These are phyloP conservation scores for Thielaviopsis euricoi DNA, from an alignment of 2,329 filamentous ascomycete genomes.

Conservation along the genomic window DNA sequence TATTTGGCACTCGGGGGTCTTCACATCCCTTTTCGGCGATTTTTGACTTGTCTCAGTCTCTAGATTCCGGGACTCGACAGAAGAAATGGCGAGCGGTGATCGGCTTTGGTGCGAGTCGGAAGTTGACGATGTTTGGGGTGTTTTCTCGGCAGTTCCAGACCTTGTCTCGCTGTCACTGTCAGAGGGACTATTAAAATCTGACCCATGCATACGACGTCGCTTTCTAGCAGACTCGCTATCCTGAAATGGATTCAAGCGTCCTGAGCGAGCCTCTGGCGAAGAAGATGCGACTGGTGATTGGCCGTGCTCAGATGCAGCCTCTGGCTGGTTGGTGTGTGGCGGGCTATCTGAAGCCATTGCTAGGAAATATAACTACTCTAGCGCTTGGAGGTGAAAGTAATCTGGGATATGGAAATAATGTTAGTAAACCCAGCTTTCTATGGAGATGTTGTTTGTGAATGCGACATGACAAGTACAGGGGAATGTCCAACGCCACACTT, in stretches of 20 bases:
- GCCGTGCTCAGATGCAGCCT: neutral
- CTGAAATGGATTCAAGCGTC: slow-evolving; percentile 47
- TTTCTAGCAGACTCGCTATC: slow-evolving; percentile 43
- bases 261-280: slow-evolving; percentile 46
- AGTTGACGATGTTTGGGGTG: slow-evolving; percentile 17
- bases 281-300: slow-evolving; percentile 30
- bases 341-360: neutral
- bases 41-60: neutral
- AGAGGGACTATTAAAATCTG: slow-evolving; percentile 37
- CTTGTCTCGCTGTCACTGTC: slow-evolving; percentile 26
- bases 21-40: neutral
- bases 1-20: neutral
- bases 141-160: slow-evolving; percentile 19
- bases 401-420: neutral
- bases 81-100: slow-evolving; percentile 19
- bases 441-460: too few relatives aligned
- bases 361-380: neutral
- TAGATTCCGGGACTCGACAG: slow-evolving; percentile 31
- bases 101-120: slow-evolving; percentile 3
- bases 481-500: too few relatives aligned
- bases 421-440: neutral
- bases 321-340: neutral
- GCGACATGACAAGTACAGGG: too few relatives aligned
- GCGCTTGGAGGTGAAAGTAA: neutral
- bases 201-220: slow-evolving; percentile 42